Conservation (phyloP, 176 grass and related monocot genomes). For the Rhynchospora pubera region DNA sequence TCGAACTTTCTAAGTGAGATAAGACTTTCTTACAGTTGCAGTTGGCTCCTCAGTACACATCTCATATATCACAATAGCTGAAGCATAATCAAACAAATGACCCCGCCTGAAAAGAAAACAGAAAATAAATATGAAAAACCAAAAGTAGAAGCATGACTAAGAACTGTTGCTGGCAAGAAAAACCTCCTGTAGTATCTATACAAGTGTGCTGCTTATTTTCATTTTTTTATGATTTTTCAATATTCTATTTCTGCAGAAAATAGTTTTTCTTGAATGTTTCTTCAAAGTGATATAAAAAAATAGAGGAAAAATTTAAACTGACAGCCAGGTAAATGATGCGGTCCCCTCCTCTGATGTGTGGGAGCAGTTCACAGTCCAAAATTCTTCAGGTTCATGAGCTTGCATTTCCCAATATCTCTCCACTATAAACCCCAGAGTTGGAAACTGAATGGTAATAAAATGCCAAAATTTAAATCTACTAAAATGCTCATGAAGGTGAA, state of each 20-base stretch:
- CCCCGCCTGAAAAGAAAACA: conserved; percentile 54
- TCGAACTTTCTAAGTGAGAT: conserved; percentile 3
- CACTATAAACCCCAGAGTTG: conserved; percentile 96
- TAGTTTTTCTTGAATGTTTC: background rate
- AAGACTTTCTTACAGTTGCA: conserved; percentile 60
- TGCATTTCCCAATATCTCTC: conserved; percentile 95
- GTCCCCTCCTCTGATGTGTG: conserved; percentile 92
- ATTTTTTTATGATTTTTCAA: background rate
- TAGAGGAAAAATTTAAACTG: conserved; percentile 26
- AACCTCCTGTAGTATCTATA: background rate
- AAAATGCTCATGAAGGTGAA: conserved; percentile 6
- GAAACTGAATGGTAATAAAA: conserved; percentile 46
- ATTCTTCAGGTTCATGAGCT: conserved; percentile 90
- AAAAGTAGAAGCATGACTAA: background rate
- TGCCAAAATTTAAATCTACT: conserved; percentile 19
- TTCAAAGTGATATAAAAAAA: conserved; percentile 6
- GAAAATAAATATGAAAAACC: conserved; percentile 17
- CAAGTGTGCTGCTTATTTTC: background rate
- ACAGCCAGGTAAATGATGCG: conserved; percentile 78
- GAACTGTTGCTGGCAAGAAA: background rate
- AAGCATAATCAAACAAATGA: conserved; percentile 82
- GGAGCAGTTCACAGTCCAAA: conserved; percentile 96
- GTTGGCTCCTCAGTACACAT: conserved; percentile 91
- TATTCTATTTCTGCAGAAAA: background rate
- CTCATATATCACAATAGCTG: conserved; percentile 74